Base-by-base conservation (phyloP, 177 flowering plant genomes). In the Vitis hybrid region DNA sequence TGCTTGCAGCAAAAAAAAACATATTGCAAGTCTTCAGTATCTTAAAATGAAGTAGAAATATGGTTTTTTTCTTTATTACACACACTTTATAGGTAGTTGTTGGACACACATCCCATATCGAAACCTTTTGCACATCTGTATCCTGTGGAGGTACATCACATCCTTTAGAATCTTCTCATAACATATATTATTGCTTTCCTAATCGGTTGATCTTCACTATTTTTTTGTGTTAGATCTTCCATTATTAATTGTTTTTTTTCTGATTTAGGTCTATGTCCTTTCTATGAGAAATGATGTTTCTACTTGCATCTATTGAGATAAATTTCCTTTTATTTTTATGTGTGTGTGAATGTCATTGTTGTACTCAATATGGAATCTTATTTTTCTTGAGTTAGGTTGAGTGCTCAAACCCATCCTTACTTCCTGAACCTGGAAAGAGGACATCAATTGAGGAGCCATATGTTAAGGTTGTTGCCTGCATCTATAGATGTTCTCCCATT, bases 401-500 rank as follows among this genome's bases (percentile, higher is more conserved):
- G 56, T 95, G 99, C 82, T 95, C 99, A 48, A 95, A 95, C 82
- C 99, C 99, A 61, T 93, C 94, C 56, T 59, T 84, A 63, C 97
- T 95, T 74, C 98, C 99, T 69, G 98, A 93, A 77, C 86, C 94
- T 80, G 99, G 92, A 58, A 82, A 74, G 65, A 84, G 98, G 79
- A 87, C 68, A 61, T 87, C 93, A 68, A 86, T 95, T 74, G 96
- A 91, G 74, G 99, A 95, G 81, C 99, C 99, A 63, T 69, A 72
- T 82, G 99, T 93, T 6, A 93, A 93, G 99, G 99, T 94, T 74
- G 50, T 74, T 67, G 24, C 11, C 52, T 77, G 62, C 55, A 56
- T 62, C 55, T 56, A 15, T 11, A 61, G 71, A 57, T 56, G 48
- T 56, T 3, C 56, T 46, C 11, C 24, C 14, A 49, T 67, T 18